Conservation (phyloP, 2,329 filamentous ascomycete species). For the Sclerotinia minor region DNA sequence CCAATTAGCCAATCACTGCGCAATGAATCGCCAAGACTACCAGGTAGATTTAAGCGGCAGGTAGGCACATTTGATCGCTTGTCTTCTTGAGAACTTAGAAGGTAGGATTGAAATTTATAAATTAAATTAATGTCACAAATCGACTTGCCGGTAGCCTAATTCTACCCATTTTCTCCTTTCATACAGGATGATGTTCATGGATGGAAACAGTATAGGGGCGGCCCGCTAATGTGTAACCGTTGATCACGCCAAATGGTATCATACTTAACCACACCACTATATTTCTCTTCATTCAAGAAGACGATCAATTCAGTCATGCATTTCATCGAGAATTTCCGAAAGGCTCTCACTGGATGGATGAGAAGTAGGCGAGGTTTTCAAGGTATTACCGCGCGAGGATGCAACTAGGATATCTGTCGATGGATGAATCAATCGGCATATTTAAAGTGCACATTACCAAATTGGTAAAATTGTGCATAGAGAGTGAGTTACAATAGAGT, state of each 20-base stretch:
- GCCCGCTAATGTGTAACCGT: constrained; percentile 15
- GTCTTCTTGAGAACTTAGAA: not conserved
- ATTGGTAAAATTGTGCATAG: constrained; percentile 18
- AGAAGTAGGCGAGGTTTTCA: constrained; percentile 1
- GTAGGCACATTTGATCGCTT: constrained; percentile 14
- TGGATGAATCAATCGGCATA: constrained; percentile 11
- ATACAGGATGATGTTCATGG: not conserved
- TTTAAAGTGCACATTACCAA: not conserved
- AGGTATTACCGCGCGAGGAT: constrained; percentile 7
- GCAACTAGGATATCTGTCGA: constrained; percentile 6
- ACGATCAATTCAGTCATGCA: constrained; percentile 5
- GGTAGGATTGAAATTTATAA: constrained; percentile 5
- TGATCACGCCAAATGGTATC: constrained; percentile 20
- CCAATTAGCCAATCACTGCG: not conserved
- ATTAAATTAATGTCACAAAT: not conserved
- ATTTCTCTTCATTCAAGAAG: constrained; percentile 1
- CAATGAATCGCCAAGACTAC: constrained; percentile 3
- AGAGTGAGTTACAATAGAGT: constrained; percentile 14
- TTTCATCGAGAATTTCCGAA: constrained; percentile 9
- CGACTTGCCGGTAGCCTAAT: not conserved
- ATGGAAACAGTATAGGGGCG: not conserved
- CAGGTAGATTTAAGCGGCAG: constrained; percentile 20
- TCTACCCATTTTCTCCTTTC: not conserved
- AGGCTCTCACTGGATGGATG: not conserved
- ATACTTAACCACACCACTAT: constrained; percentile 11